Evolutionary conservation across 352 stramenopile genomes (phyloP).

Genomic region (Globisporangium parvum): DNA sequence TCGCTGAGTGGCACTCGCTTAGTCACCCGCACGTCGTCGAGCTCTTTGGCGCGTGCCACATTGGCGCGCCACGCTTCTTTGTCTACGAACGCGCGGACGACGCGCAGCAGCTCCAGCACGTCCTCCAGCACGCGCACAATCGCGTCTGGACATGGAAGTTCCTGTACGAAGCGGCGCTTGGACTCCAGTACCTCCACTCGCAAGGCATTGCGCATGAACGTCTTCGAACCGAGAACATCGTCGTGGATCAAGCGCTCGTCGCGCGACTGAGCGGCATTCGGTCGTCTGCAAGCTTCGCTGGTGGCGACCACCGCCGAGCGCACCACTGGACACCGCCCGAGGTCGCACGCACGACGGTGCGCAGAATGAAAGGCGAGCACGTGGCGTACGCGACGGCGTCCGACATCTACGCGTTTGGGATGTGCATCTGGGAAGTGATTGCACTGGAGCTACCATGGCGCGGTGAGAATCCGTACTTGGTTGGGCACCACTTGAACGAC

Average conservation of each 20-base stretch:
- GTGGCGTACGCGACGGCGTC: background rate
- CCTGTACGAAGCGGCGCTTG: conserved; percentile 19
- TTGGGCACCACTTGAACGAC: background rate
- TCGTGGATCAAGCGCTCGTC: conserved; percentile 6
- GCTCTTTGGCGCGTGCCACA: conserved; percentile 3
- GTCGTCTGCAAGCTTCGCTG: background rate
- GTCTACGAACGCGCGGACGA: conserved; percentile 1
- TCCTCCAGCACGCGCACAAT: background rate
- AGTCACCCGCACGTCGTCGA: conserved; percentile 9
- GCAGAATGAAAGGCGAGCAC: too few relatives aligned
- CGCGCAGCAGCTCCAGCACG: background rate
- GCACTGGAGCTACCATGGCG: background rate
- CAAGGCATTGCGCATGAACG: conserved; percentile 15
- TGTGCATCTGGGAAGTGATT: conserved; percentile 12
- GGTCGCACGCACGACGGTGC: background rate
- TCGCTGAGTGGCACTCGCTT: conserved; percentile 2
- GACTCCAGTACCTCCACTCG: conserved; percentile 22
- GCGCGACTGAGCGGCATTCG: conserved; percentile 3
- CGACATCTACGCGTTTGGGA: conserved; percentile 25
- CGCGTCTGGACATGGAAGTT: conserved; percentile 4
- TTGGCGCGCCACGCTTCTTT: background rate
- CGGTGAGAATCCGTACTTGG: background rate
- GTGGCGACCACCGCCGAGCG: background rate
- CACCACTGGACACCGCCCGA: conserved; percentile 5
- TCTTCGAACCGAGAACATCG: conserved; percentile 9